Evolutionary conservation across 768 basidiomycete genomes (phyloP), one percentile per base, ranked within the genome.

Genomic region (Leccinum disarticulatum): DNA sequence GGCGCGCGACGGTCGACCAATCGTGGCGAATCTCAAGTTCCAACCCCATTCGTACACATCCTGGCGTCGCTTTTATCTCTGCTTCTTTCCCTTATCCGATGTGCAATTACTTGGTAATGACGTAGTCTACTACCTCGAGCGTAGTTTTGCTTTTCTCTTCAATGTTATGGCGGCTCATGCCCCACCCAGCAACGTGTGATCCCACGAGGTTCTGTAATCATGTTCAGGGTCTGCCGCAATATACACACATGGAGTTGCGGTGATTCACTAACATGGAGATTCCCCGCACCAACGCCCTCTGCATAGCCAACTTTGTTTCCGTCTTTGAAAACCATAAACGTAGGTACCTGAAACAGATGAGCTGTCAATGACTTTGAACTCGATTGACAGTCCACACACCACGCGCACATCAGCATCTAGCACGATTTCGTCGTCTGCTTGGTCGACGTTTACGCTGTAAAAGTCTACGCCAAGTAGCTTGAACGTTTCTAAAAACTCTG

Each of bases 381-480:
- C 17, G 46, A 7, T 53, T 1, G 49, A 25, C 25, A 25, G 25
- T 55, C 41, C 30, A 59, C 87, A 38, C 69, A 88, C 88, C 55
- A 85, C 86, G 59, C 83, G 79, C 58, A 90, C 76, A 43, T 82
- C 82, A 54, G 81, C 83, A 71, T 88, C 86, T 59, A 82, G 72
- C 1, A 82, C 68, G 53, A 89, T 82, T 0, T 80, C 78, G 4
- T 67, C 60, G 4, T 67, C 60, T 55, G 81, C 81, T 38, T 76
- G 77, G 64, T 93, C 91, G 31, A 90, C 82, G 62, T 93, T 84
- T 57, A 91, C 85, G 69, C 88, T 89, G 79, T 86, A 88, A 71
- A 90, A 87, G 17, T 79, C 77, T 56, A 88, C 68, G 13, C 69
- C 74, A 3, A 72, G 61, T 55, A 64, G 68, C 22, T 72, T 68